phyloP scores from a whole-genome alignment of 768 basidiomycete species.

The Russula foetens region DNA sequence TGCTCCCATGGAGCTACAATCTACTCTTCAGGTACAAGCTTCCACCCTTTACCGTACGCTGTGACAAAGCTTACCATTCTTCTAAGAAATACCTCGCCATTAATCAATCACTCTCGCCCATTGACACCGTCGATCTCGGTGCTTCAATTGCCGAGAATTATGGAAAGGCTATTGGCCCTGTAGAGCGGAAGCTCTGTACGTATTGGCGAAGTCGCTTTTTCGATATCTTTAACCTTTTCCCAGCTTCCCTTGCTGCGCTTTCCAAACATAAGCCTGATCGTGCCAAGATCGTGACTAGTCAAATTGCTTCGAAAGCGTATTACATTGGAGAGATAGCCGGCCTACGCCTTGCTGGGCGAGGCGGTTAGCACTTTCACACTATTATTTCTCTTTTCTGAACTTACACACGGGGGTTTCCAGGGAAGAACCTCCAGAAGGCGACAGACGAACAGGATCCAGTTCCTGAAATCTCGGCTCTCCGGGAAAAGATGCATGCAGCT shows the following conservation, averaged over 20 bases:
- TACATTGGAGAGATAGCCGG: constrained; percentile 84
- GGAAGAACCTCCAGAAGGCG: constrained; percentile 49
- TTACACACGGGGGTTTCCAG: constrained; percentile 28
- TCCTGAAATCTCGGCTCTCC: constrained; percentile 57
- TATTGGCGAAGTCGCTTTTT: neutral
- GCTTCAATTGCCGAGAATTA: constrained; percentile 84
- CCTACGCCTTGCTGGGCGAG: constrained; percentile 56
- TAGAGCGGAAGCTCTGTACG: constrained; percentile 69
- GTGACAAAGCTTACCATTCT: neutral
- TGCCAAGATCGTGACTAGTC: constrained; percentile 71
- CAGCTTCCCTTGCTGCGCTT: constrained; percentile 47
- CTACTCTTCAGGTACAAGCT: constrained; percentile 71
- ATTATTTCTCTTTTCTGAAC: too few species aligned
- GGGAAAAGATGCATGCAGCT: constrained; percentile 56
- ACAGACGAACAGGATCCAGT: constrained; percentile 53
- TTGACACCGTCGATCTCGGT: constrained; percentile 81
- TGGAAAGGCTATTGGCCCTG: constrained; percentile 71
- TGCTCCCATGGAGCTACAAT: constrained; percentile 88
- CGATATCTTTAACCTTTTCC: neutral
- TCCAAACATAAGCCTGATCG: constrained; percentile 70
- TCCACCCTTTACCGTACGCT: neutral
- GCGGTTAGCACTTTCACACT: constrained; percentile 36
- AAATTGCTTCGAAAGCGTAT: constrained; percentile 87
- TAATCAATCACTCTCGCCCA: constrained; percentile 57
- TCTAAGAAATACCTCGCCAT: constrained; percentile 79